Conservation (phyloP, 305 asterid genomes). For the Fraxinus platypoda region DNA sequence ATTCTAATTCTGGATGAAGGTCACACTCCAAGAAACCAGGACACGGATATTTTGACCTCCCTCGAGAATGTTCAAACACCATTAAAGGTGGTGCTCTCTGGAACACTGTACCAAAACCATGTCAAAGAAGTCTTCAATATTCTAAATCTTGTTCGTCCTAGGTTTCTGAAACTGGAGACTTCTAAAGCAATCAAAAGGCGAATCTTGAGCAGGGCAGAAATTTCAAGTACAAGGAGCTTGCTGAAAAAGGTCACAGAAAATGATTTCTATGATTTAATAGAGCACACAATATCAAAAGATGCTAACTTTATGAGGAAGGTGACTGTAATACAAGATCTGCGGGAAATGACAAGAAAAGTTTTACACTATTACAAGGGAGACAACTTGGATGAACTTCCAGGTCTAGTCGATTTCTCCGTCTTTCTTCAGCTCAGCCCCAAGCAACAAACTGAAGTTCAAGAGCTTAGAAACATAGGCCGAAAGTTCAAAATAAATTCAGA, state of each 20-base stretch:
- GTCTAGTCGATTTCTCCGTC: slow-evolving; percentile 82
- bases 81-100: slow-evolving; percentile 91
- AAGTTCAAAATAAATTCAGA: slow-evolving; percentile 72
- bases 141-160: slow-evolving; percentile 92
- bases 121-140: slow-evolving; percentile 91
- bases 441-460: slow-evolving; percentile 58
- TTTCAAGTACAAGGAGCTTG: slow-evolving; percentile 45
- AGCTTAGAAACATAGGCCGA: slow-evolving; percentile 38
- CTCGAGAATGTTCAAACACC: slow-evolving; percentile 83
- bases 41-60: slow-evolving; percentile 80
- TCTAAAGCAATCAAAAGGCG: slow-evolving; percentile 70
- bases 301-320: slow-evolving; percentile 48
- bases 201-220: slow-evolving; percentile 70
- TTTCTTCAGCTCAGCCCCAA: slow-evolving; percentile 58
- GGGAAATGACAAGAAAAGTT: slow-evolving; percentile 84
- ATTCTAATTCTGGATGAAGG: slow-evolving; percentile 93
- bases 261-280: not conserved
- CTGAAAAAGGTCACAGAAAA: slow-evolving; percentile 26
- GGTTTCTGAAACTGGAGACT: slow-evolving; percentile 66
- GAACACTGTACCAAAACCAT: slow-evolving; percentile 92
- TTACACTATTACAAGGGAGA: slow-evolving; percentile 94
- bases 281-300: not conserved
- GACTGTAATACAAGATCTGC: slow-evolving; percentile 75
- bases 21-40: slow-evolving; percentile 90
- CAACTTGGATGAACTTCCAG: slow-evolving; percentile 92